Base-by-base conservation (phyloP, 345 rosid species). In the Trapa incisa region DNA sequence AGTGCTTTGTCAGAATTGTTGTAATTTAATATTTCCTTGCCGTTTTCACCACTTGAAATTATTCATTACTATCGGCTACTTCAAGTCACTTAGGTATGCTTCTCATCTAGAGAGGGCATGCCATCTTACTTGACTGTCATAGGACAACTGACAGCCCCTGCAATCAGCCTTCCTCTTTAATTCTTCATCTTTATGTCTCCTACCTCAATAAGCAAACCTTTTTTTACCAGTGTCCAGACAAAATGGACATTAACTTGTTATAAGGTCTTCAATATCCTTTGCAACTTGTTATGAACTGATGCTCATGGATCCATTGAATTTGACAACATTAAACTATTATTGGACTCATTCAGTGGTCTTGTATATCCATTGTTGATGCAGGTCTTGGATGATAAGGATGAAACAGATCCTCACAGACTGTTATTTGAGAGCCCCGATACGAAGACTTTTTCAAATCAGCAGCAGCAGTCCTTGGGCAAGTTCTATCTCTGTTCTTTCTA, bases 401-500 rank as follows among this genome's bases (percentile, higher is more conserved):
- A 42, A 57, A 41, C 56, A 22, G 68, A 67, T 35, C 57, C 70
- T 39, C 53, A 33, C 47, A 47, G 38, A 57, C 67, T 58, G 37
- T 32, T 35, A 33, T 41, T 17, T 1, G 15, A 47, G 54, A 70
- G 72, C 65, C 65, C 70, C 64, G 67, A 57, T 57, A 61, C 47
- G 64, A 65, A 47, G 29, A 32, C 16, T 67, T 32, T 33, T 15
- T 50, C 70, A 16, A 64, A 47, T 65, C 68, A 60, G 68, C 73
- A 58, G 48, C 68, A 65, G 61, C 58, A 52, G 61, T 61, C 74
- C 29, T 68, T 47, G 15, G 67, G 80, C 73, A 65, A 65, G 75
- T 53, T 47, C 63, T 50, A 47, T 47, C 47, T 43, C 17, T 47
- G 13, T 6, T 47, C 39, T 32, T 37, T 14, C 13, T 65, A 43